Evolutionary conservation across 2,329 filamentous ascomycete genomes (phyloP).

Genomic region (Lachnellula hyalina): DNA sequence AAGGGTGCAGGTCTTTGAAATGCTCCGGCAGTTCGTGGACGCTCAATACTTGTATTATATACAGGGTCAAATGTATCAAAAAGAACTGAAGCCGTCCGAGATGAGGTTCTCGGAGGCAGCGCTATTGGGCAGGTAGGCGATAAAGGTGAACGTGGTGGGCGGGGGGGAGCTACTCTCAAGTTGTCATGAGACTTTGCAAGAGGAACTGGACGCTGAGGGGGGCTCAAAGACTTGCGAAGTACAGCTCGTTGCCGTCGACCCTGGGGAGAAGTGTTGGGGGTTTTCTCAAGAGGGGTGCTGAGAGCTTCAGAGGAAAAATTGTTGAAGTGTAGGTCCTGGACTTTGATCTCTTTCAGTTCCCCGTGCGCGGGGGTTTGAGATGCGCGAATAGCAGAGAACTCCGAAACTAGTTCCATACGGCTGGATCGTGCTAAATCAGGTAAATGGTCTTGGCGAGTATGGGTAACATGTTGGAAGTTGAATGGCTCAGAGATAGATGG

Average conservation of each 20-base stretch:
- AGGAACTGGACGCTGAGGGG: conserved; percentile 13
- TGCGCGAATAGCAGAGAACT: conserved; percentile 39
- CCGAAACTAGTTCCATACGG: conserved; percentile 39
- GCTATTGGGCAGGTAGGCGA: conserved; percentile 37
- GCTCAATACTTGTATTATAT: conserved; percentile 34
- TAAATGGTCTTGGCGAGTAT: conserved; percentile 48
- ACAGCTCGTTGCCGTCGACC: conserved; percentile 14
- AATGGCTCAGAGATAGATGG: conserved; percentile 54
- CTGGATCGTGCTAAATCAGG: conserved; percentile 37
- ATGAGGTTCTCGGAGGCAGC: conserved; percentile 50
- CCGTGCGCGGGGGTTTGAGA: conserved; percentile 34
- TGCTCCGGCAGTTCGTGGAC: conserved; percentile 41
- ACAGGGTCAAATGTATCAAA: conserved; percentile 40
- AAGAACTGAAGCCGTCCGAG: conserved; percentile 42
- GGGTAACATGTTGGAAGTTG: conserved; percentile 62
- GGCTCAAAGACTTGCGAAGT: conserved; percentile 17
- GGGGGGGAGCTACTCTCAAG: conserved; percentile 37
- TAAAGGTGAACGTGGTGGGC: conserved; percentile 44
- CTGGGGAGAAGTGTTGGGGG: conserved; percentile 4
- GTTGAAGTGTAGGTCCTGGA: conserved; percentile 41
- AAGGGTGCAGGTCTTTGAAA: conserved; percentile 44
- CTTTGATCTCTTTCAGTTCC: conserved; percentile 34
- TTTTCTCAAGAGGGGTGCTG: conserved; percentile 18
- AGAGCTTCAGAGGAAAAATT: conserved; percentile 45
- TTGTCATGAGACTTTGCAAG: conserved; percentile 40